phyloP scores from a whole-genome alignment of 345 rosid genomes.

The Populus euphratica region DNA sequence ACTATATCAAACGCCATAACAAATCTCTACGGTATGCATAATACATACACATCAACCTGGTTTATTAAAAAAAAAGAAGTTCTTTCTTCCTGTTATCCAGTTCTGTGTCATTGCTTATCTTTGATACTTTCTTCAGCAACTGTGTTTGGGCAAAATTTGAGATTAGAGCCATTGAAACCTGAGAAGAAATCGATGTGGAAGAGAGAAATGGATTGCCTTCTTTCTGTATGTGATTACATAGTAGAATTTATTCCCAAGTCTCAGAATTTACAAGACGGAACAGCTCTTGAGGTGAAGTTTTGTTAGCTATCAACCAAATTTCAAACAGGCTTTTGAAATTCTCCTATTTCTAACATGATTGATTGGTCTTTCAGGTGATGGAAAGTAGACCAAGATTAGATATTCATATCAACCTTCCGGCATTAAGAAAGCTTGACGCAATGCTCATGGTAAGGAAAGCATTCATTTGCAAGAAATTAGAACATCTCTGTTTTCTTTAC shows the following conservation, averaged over 20 bases:
- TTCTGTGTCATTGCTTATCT: not conserved
- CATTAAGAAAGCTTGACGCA: slow-evolving; percentile 73
- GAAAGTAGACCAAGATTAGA: slow-evolving; percentile 68
- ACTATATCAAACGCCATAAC: slow-evolving; percentile 91
- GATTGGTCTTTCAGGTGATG: slow-evolving; percentile 52
- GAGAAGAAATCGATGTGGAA: slow-evolving; percentile 85
- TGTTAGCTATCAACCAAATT: not conserved
- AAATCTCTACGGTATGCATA: slow-evolving; percentile 80
- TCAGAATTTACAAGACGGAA: slow-evolving; percentile 56
- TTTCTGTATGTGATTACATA: slow-evolving; percentile 78
- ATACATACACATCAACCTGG: not conserved
- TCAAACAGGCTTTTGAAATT: not conserved
- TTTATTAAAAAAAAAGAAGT: too few species aligned
- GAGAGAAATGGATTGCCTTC: slow-evolving; percentile 87
- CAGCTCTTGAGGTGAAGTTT: slow-evolving; percentile 56
- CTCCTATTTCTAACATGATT: slow-evolving; percentile 2
- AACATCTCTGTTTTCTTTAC: slow-evolving; percentile 2
- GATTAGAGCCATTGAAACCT: slow-evolving; percentile 71
- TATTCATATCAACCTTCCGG: slow-evolving; percentile 80
- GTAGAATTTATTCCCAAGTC: slow-evolving; percentile 63
- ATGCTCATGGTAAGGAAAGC: slow-evolving; percentile 64
- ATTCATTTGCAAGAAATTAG: not conserved
- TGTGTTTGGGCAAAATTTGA: slow-evolving; percentile 80
- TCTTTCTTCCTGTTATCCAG: not conserved
- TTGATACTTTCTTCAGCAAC: slow-evolving; percentile 54